Conservation (phyloP, 2,329 filamentous ascomycete genomes). For the Scolecobasidium constrictum region DNA sequence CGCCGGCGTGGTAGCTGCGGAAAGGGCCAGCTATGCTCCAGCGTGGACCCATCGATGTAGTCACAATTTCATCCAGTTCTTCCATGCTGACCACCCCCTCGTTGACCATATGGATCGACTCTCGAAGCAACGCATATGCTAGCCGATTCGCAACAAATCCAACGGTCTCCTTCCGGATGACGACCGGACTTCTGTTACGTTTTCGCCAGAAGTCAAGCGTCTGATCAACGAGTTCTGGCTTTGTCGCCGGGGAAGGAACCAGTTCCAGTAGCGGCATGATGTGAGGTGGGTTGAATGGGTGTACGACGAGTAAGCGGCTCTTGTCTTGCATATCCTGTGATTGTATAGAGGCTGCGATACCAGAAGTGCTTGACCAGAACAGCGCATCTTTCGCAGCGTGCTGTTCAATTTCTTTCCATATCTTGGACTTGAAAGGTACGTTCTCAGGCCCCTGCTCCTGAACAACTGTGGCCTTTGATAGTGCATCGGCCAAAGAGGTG, state of each 20-base stretch:
- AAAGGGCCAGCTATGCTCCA: conserved; percentile 48
- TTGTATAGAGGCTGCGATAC: conserved; percentile 45
- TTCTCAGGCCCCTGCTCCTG: conserved; percentile 51
- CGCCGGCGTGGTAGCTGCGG: conserved; percentile 48
- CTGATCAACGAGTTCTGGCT: conserved; percentile 22
- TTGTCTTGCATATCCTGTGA: conserved; percentile 29
- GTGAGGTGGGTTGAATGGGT: conserved; percentile 52
- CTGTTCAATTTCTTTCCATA: conserved; percentile 42
- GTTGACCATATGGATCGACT: conserved; percentile 44
- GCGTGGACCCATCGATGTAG: conserved; percentile 40
- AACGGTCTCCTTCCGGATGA: conserved; percentile 39
- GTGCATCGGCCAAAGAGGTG: conserved; percentile 28
- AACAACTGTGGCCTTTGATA: conserved; percentile 38
- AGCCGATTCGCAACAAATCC: conserved; percentile 50
- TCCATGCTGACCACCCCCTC: conserved; percentile 40
- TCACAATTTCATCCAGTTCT: conserved; percentile 43
- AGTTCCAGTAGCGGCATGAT: conserved; percentile 51
- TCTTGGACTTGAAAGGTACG: conserved; percentile 36
- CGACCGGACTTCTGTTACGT: conserved; percentile 34
- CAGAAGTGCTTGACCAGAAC: conserved; percentile 48
- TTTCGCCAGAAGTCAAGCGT: conserved; percentile 37
- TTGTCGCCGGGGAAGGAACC: conserved; percentile 38
- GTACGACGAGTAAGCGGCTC: conserved; percentile 42
- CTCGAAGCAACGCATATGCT: conserved; percentile 44
- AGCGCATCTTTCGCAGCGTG: conserved; percentile 33